Percentiles rank a stretch among this genome's conserved stretches.
phyloP scores from a whole-genome alignment of 257 asterid genomes.

The Petrea volubilis region DNA sequence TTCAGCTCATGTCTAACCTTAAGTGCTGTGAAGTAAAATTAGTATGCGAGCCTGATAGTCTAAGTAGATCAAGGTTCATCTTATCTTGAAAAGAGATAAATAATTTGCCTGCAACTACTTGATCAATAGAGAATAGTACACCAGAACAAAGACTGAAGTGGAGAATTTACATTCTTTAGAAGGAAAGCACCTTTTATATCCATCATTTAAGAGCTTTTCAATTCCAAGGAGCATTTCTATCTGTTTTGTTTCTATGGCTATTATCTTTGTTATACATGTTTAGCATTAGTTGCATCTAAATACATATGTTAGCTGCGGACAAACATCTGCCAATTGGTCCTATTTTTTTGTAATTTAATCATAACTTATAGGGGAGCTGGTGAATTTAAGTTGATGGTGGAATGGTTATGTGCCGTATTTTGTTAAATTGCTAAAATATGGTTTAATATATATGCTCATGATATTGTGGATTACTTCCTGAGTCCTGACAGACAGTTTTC shows the following conservation, averaged over 20 bases:
- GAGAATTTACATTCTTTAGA: neutral
- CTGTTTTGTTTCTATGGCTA: neutral
- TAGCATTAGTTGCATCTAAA: constrained; percentile 1
- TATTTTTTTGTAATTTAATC: neutral
- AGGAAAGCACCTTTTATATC: constrained; percentile 4
- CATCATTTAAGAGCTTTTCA: neutral
- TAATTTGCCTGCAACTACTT: neutral
- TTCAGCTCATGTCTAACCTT: neutral
- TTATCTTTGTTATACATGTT: neutral
- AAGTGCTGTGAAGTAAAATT: constrained; percentile 10
- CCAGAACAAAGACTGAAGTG: neutral
- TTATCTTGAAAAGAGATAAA: neutral
- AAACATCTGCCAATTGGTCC: neutral
- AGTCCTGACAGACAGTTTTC: neutral
- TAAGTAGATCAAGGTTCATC: neutral
- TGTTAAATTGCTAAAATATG: neutral
- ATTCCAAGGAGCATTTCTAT: neutral
- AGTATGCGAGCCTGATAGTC: neutral
- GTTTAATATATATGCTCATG: neutral
- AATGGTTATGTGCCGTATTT: neutral
- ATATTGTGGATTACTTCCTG: neutral
- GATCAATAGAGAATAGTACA: neutral
- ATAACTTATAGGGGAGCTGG: neutral
- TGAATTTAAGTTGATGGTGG: neutral
- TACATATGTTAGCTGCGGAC: neutral